Base-by-base conservation (phyloP, 2,329 filamentous ascomycete genomes). In the Colletotrichum lindemuthianum region DNA sequence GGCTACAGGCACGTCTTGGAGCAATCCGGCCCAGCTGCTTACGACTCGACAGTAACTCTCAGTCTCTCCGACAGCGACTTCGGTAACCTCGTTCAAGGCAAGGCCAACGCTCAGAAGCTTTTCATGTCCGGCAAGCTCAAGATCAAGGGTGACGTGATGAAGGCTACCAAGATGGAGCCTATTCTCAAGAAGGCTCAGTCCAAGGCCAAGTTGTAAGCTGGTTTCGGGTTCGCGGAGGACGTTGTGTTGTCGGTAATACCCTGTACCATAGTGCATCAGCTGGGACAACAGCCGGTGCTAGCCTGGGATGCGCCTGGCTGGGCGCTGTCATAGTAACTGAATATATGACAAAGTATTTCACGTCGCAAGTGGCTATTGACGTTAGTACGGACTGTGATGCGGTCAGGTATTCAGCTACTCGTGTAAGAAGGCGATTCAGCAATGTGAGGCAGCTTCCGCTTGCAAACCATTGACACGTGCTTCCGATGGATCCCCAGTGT, bases 41-140 rank as follows among this genome's bases (percentile, higher is more conserved):
- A 34, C 55, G 10, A 37, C n/a, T 13, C 10, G 15, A 2, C 64
- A 96, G 95, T 98, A 65, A 96, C 92, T n/a, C 86, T 98, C 49
- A 78, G 85, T 6, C 87, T 98, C 70, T 92, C 89, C 65, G 96
- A 99, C 68, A 86, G 88, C 63, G 93, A 98, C 80, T 99, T 99
- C 75, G 88, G 82, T 70, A 90, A 91, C 76, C 86, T 99, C 69
- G 89, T 97, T 59, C 74, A 84, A 41, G 96, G 96, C 76, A 93
- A 96, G 84, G 93, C 92, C 72, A 97, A 97, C 76, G 93, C 96
- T 61, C 96, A 99, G 85, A 89, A 90, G 72, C 83, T 99, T 69
- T 97, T 98, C 82, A 98, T 99, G 95, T 88, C 88, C n/a, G 96
- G 96, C 73, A 97, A 97, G 86, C 85, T 99, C 75, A 99, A 98